Conservation (phyloP, 768 basidiomycete species). For the Leccinum fibrillosum region DNA sequence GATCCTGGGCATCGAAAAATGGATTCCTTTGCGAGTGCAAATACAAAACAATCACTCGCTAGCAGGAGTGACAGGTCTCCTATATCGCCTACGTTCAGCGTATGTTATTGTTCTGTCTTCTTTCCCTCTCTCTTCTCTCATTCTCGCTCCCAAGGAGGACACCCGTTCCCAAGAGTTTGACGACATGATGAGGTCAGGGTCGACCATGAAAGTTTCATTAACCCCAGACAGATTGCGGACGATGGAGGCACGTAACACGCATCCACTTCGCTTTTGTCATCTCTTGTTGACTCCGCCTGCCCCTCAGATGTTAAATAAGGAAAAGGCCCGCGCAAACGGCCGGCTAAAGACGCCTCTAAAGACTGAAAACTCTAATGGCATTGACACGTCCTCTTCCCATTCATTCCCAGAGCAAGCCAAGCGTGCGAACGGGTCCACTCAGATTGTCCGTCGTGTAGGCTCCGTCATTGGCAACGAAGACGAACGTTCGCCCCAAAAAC, state of each 20-base stretch:
- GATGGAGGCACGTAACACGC: constrained; percentile 73
- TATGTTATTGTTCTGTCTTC: constrained; percentile 17
- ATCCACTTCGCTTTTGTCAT: constrained; percentile 16
- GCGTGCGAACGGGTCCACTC: constrained; percentile 34
- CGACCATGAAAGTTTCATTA: constrained; percentile 93
- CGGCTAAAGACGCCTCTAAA: constrained; percentile 22
- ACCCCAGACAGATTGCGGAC: constrained; percentile 91
- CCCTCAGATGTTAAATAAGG: constrained; percentile 67
- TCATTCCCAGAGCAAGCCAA: constrained; percentile 24
- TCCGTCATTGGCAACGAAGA: constrained; percentile 67
- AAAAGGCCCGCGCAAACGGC: constrained; percentile 45
- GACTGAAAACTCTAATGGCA: constrained; percentile 24
- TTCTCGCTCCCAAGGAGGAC: constrained; percentile 43
- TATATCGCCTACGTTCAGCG: constrained; percentile 34
- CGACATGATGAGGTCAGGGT: constrained; percentile 82
- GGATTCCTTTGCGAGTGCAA: constrained; percentile 52
- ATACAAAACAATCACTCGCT: constrained; percentile 37
- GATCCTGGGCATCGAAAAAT: constrained; percentile 54
- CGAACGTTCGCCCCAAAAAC: constrained; percentile 27
- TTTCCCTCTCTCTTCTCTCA: neutral
- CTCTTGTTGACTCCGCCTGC: constrained; percentile 3
- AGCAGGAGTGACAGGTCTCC: constrained; percentile 33
- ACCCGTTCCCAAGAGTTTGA: constrained; percentile 80
- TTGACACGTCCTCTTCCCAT: constrained; percentile 11
- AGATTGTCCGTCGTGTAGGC: constrained; percentile 53